Evolutionary conservation across 1,284 basidiomycete species (phyloP).

Genomic region (Fereydounia khargensis): DNA sequence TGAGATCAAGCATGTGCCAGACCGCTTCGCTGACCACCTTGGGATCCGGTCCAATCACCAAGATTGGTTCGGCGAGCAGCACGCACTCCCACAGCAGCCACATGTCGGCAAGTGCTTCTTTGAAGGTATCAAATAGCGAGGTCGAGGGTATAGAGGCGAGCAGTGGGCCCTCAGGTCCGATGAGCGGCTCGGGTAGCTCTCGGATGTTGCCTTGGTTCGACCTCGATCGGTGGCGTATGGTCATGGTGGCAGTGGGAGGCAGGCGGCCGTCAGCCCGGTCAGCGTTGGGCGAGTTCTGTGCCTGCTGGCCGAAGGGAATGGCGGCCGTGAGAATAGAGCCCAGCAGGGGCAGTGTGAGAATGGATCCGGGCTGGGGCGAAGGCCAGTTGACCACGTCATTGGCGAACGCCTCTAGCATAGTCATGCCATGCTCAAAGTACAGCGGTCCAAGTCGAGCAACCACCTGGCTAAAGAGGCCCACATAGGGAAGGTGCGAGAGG

Average conservation of each 20-base stretch:
- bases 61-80: constrained; percentile 72
- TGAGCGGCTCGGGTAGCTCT: constrained; percentile 23
- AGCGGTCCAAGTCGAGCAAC: constrained; percentile 67
- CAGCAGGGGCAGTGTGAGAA: constrained; percentile 38
- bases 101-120: constrained; percentile 66
- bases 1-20: constrained; percentile 69
- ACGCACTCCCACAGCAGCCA: constrained; percentile 73
- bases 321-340: constrained; percentile 37
- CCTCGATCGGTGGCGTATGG: constrained; percentile 10
- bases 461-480: constrained; percentile 74
- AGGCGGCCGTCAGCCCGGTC: constrained; percentile 10
- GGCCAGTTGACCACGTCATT: constrained; percentile 46
- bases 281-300: constrained; percentile 38
- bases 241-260: constrained; percentile 17
- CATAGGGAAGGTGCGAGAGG: constrained; percentile 77
- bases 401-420: constrained; percentile 48
- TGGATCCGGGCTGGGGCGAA: constrained; percentile 39
- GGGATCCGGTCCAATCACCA: constrained; percentile 77
- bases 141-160: constrained; percentile 74
- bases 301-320: constrained; percentile 45
- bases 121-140: constrained; percentile 45
- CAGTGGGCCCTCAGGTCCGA: constrained; percentile 22
- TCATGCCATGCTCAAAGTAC: constrained; percentile 51
- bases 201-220: constrained; percentile 2
- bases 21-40: constrained; percentile 77